Base-by-base conservation (phyloP, 2,329 filamentous ascomycete species). In the Penicillium sp. region DNA sequence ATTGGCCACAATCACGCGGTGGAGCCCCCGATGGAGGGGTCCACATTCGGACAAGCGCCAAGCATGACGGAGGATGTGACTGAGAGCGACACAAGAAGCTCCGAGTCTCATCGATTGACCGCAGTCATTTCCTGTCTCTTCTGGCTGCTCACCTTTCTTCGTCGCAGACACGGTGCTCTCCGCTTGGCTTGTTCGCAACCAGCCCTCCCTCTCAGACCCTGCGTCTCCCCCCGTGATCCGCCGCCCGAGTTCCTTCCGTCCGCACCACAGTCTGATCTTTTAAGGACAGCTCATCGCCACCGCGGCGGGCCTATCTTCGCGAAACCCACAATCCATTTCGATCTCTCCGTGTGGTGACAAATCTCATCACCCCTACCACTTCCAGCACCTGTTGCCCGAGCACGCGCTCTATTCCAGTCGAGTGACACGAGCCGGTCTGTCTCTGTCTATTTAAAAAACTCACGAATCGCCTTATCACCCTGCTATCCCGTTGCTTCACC, bases 401-500 rank as follows among this genome's bases (percentile, higher is more conserved):
- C 41, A 57, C 55, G 50, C 53, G 50, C 11, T 60, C 53, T 47
- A 52, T 50, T 32, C 40, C 4, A 37, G 47, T 32, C 38, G 33
- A 41, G 48, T 49, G 29, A 32, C 11, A 32, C 29, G 29, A 32
- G 29, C 29, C 29, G 56, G 44, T 50, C 43, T 3, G 9, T 33
- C 5, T 27, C 42, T 39, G 42, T 36, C 38, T 42, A 42, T 42
- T 28, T 44, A 43, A 44, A 12, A 47, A 35, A 29, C 40, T 27
- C 57, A 52, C 55, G 60, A 61, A 60, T 55, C 49, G 54, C 63
- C 60, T 65, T 61, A 47, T 63, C 57, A 55, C 58, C 64, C 56
- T 63, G 73, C 74, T 73, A 86, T 86, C 90, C 91, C 89, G 90
- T 93, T 66, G 89, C 89, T 90, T 48, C 85, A 78, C 84, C 85